phyloP scores from a whole-genome alignment of 1,139 yeast species.

The Blastobotrys ciferrii region DNA sequence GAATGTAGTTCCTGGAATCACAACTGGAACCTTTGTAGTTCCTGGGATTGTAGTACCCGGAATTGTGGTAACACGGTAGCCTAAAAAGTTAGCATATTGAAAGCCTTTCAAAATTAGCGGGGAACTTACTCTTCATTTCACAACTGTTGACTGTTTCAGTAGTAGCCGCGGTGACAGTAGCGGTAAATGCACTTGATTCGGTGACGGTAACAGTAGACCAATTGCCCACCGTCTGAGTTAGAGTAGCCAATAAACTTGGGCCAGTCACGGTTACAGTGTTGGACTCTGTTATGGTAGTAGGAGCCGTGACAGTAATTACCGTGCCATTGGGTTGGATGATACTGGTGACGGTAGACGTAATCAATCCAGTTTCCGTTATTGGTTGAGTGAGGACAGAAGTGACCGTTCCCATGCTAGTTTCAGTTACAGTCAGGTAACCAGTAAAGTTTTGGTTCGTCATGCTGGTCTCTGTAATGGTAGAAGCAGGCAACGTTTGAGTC shows the following conservation, averaged over 20 bases:
- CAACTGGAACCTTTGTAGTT: slow-evolving; percentile 12
- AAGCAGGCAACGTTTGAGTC: background rate
- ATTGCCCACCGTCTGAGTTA: too few relatives aligned
- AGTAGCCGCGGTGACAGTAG: slow-evolving; percentile 10
- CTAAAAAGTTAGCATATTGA: too few relatives aligned
- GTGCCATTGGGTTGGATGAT: too few relatives aligned
- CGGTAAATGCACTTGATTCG: slow-evolving; percentile 11
- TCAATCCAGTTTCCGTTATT: too few relatives aligned
- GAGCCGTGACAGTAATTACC: too few relatives aligned
- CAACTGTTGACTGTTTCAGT: slow-evolving; percentile 15
- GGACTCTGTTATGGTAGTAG: too few relatives aligned
- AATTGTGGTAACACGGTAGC: slow-evolving; percentile 14
- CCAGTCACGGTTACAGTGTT: too few relatives aligned
- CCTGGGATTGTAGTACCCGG: slow-evolving; percentile 23
- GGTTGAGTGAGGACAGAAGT: too few relatives aligned
- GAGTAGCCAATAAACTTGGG: too few relatives aligned
- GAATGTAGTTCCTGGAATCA: slow-evolving; percentile 23
- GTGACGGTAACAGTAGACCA: slow-evolving; percentile 20
- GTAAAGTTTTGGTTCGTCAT: slow-evolving; percentile 4
- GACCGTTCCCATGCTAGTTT: background rate
- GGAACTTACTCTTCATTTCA: background rate
- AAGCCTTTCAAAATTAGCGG: too few relatives aligned
- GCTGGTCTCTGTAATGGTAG: slow-evolving; percentile 1
- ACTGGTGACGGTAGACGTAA: too few relatives aligned
- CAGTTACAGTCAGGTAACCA: background rate